Evolutionary conservation across 371 early-diverging fungal genomes (phyloP).

Genomic region (Mucor sp.): DNA sequence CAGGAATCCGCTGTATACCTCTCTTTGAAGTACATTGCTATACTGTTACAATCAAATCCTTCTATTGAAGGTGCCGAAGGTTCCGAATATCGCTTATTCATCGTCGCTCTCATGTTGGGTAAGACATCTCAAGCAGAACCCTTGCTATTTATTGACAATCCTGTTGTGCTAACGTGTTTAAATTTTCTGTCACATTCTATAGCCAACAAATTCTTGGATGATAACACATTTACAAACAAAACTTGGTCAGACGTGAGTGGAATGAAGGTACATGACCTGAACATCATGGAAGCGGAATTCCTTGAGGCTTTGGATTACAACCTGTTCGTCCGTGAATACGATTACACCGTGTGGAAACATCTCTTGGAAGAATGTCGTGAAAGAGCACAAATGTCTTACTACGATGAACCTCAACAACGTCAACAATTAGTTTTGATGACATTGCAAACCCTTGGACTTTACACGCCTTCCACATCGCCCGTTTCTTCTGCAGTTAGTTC

Average conservation of each 20-base stretch:
- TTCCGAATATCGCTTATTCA: constrained; percentile 78
- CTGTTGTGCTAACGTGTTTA: background rate
- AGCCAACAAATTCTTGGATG: constrained; percentile 72
- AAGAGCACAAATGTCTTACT: constrained; percentile 10
- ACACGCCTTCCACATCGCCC: background rate
- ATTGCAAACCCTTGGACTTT: constrained; percentile 28
- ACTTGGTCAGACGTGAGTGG: constrained; percentile 74
- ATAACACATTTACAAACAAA: constrained; percentile 72
- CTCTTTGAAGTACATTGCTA: constrained; percentile 61
- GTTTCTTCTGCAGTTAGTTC: background rate
- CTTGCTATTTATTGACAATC: background rate
- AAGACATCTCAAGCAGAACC: constrained; percentile 5
- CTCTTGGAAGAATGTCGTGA: constrained; percentile 33
- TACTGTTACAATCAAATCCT: constrained; percentile 59
- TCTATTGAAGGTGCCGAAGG: constrained; percentile 67
- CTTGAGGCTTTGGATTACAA: constrained; percentile 61
- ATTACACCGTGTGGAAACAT: constrained; percentile 45
- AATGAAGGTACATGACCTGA: constrained; percentile 63
- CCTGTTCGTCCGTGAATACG: constrained; percentile 62
- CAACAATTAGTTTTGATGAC: constrained; percentile 25
- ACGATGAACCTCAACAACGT: constrained; percentile 22
- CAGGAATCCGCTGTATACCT: constrained; percentile 59
- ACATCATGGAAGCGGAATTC: constrained; percentile 75
- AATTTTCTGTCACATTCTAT: constrained; percentile 2
- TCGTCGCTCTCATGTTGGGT: constrained; percentile 74